Percentiles rank a stretch among this genome's conserved stretches.
Conservation (phyloP, 257 asterid species). For the Handroanthus guayacan region DNA sequence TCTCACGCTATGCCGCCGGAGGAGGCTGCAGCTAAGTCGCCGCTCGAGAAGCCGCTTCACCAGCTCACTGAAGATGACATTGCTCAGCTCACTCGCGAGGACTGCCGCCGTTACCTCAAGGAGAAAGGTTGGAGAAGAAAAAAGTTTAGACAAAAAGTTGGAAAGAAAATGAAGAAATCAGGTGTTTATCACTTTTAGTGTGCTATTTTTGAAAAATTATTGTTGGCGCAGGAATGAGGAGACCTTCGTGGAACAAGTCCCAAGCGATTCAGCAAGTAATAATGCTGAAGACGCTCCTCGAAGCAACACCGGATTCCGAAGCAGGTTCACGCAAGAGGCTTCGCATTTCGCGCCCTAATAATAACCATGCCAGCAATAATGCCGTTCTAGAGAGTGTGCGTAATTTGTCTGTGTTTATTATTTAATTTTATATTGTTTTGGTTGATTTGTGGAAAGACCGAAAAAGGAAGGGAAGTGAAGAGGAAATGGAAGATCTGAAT, state of each 20-base stretch:
- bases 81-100: constrained; percentile 98
- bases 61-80: constrained; percentile 97
- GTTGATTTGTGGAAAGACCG: not conserved
- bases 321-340: constrained; percentile 57
- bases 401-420: constrained; percentile 23
- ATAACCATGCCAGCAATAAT: constrained; percentile 34
- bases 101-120: constrained; percentile 97
- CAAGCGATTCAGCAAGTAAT: constrained; percentile 99
- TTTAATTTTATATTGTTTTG: constrained; percentile 1
- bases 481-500: constrained; percentile 26
- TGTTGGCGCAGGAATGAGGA: constrained; percentile 81
- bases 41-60: constrained; percentile 90
- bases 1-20: constrained; percentile 60
- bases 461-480: constrained; percentile 10
- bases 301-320: constrained; percentile 66
- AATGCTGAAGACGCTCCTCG: constrained; percentile 86
- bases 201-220: not conserved
- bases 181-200: not conserved
- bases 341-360: constrained; percentile 51
- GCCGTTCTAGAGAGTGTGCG: constrained; percentile 63
- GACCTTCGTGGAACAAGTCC: constrained; percentile 99
- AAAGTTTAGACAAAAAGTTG: not conserved
- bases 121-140: constrained; percentile 65
- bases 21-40: constrained; percentile 61
- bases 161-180: constrained; percentile 30